Evolutionary conservation across 441 rosid species (phyloP).

Genomic region (Geranium incanum): DNA sequence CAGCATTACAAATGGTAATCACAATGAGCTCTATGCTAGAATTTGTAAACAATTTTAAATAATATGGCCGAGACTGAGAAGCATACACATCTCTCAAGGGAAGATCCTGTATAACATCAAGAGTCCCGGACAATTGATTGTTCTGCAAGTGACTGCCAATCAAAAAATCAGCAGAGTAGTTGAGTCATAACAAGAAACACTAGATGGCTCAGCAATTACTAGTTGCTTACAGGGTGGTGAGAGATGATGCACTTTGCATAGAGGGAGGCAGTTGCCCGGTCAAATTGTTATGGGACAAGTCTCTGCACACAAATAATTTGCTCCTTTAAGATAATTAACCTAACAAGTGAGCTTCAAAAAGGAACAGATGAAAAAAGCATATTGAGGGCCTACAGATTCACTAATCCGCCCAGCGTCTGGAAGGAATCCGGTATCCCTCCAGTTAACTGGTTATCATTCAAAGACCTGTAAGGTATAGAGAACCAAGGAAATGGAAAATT

Average conservation of each 20-base stretch:
- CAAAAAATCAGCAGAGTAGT: background rate
- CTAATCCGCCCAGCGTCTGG: constrained; percentile 44
- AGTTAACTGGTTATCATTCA: constrained; percentile 52
- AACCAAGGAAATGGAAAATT: background rate
- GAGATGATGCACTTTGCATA: constrained; percentile 41
- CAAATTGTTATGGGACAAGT: constrained; percentile 66
- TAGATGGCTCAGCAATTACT: background rate
- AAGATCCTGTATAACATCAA: constrained; percentile 70
- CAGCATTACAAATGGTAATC: background rate
- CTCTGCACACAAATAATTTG: constrained; percentile 38
- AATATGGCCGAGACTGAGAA: constrained; percentile 8
- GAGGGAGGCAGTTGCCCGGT: constrained; percentile 66
- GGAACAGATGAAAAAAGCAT: background rate
- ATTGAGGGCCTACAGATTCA: constrained; percentile 43
- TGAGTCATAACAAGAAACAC: background rate
- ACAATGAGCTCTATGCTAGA: background rate
- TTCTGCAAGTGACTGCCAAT: constrained; percentile 70
- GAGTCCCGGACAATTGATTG: constrained; percentile 65
- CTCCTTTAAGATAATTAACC: constrained; percentile 7
- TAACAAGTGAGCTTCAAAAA: constrained; percentile 12
- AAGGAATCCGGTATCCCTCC: constrained; percentile 77
- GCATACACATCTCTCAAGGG: constrained; percentile 63
- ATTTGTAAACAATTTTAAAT: background rate
- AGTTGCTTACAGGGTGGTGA: constrained; percentile 47
- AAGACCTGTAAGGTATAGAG: constrained; percentile 38